phyloP scores from a whole-genome alignment of 2,329 filamentous ascomycete genomes.

The Periglandula ipomoeae region DNA sequence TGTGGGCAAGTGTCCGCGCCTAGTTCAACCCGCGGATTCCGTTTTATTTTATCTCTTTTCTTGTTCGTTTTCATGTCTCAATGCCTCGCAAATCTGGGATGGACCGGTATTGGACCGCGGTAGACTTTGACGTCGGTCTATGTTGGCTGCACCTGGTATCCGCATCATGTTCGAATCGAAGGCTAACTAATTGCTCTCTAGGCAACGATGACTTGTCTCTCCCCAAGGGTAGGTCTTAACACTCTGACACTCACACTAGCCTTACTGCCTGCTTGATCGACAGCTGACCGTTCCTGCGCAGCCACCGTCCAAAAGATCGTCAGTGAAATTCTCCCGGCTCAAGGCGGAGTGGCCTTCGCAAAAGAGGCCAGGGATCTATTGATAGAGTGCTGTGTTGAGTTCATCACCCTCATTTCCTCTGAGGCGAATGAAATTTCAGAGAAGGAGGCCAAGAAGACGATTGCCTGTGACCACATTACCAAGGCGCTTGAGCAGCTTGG shows the following conservation, averaged over 20 bases:
- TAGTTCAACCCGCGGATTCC: neutral
- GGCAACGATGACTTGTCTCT: constrained; percentile 55
- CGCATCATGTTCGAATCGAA: neutral
- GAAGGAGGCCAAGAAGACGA: constrained; percentile 98
- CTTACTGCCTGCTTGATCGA: neutral
- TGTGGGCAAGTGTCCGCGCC: neutral
- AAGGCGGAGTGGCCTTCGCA: constrained; percentile 72
- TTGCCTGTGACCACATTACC: constrained; percentile 95
- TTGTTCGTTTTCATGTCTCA: neutral
- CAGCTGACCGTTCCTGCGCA: constrained; percentile 25
- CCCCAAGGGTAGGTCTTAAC: constrained; percentile 45
- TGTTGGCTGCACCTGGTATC: neutral
- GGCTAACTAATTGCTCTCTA: constrained; percentile 29
- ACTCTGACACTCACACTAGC: neutral
- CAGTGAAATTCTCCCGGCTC: constrained; percentile 76
- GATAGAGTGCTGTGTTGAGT: constrained; percentile 98
- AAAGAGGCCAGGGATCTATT: constrained; percentile 92
- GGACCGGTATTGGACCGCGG: constrained; percentile 20
- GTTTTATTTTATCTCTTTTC: neutral
- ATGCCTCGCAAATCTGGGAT: constrained; percentile 13
- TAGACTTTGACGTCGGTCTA: constrained; percentile 12
- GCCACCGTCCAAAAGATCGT: constrained; percentile 79
- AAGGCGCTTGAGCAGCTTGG: constrained; percentile 88
- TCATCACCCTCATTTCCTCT: constrained; percentile 96
- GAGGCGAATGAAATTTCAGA: constrained; percentile 99